Evolutionary conservation across 1,284 basidiomycete genomes (phyloP).

Genomic region (Leccinum colubrinum): DNA sequence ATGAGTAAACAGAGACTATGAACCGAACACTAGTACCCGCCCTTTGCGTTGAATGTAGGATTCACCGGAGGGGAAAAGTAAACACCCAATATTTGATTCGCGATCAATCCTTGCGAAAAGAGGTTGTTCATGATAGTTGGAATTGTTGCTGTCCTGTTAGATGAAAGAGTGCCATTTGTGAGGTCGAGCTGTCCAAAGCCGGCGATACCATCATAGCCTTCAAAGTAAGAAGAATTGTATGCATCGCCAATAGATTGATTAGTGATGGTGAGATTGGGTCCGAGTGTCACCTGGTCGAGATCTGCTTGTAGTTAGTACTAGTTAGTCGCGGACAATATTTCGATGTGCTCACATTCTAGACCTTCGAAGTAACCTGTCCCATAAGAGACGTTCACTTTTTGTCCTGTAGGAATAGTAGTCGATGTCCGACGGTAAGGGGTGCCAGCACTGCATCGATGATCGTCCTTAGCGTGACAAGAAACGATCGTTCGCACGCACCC

Average conservation of each 20-base stretch:
- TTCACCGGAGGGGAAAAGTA: conserved; percentile 24
- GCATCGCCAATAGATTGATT: conserved; percentile 29
- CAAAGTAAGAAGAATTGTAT: conserved; percentile 8
- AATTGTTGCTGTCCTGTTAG: conserved; percentile 4
- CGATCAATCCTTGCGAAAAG: conserved; percentile 15
- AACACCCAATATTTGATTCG: conserved; percentile 19
- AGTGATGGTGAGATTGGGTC: conserved; percentile 14
- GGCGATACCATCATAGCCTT: conserved; percentile 23
- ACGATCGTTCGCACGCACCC: conserved; percentile 19
- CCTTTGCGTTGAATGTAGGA: conserved; percentile 15
- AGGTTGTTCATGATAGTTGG: conserved; percentile 31
- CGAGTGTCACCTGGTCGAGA: conserved; percentile 22
- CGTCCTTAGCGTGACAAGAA: background rate
- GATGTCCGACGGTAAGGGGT: conserved; percentile 21
- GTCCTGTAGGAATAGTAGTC: conserved; percentile 25
- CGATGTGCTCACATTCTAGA: conserved; percentile 20
- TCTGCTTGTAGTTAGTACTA: conserved; percentile 13
- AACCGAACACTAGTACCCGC: background rate
- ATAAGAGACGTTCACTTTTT: conserved; percentile 25
- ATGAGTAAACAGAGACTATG: background rate
- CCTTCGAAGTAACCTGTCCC: conserved; percentile 22
- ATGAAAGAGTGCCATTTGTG: conserved; percentile 12
- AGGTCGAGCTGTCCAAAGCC: conserved; percentile 27
- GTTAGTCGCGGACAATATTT: background rate
- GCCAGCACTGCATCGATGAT: background rate